These are phyloP conservation scores for Aspergillus cejpii DNA, from an alignment of 2,329 filamentous ascomycete genomes.

Conservation along the genomic window DNA sequence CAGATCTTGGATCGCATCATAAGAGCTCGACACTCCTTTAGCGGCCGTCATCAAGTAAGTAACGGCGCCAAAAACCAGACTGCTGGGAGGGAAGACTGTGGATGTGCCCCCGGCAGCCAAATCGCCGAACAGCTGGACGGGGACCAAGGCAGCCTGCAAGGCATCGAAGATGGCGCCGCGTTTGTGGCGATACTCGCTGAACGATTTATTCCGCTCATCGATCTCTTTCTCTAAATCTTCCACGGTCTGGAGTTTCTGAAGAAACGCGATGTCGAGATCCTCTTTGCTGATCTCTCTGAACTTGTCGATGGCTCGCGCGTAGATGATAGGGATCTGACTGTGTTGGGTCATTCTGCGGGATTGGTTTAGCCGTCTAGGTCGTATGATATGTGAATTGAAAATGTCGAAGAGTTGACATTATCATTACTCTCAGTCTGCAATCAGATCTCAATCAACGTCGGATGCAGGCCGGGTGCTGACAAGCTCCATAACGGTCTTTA, in stretches of 20 bases:
- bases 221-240: constrained; percentile 8
- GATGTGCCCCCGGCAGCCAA: constrained; percentile 8
- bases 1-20: constrained; percentile 44
- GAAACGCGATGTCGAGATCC: constrained; percentile 3
- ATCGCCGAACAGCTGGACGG: constrained; percentile 9
- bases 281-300: constrained; percentile 9
- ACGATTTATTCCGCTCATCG: constrained; percentile 6
- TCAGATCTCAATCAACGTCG: no score
- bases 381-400: neutral
- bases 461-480: no score
- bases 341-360: neutral
- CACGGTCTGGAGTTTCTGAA: constrained; percentile 3
- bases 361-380: neutral
- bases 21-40: constrained; percentile 41
- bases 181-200: constrained; percentile 11
- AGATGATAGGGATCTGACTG: constrained; percentile 8
- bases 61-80: constrained; percentile 36
- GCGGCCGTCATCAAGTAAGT: constrained; percentile 43
- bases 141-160: constrained; percentile 5
- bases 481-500: no score
- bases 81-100: constrained; percentile 9
- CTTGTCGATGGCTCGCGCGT: constrained; percentile 4
- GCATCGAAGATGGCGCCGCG: constrained; percentile 7
- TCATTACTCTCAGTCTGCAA: neutral
- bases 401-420: neutral